These are phyloP conservation scores for Isoetes taiwanensis DNA, from an alignment of 75 land plant genomes.

Conservation along the genomic window DNA sequence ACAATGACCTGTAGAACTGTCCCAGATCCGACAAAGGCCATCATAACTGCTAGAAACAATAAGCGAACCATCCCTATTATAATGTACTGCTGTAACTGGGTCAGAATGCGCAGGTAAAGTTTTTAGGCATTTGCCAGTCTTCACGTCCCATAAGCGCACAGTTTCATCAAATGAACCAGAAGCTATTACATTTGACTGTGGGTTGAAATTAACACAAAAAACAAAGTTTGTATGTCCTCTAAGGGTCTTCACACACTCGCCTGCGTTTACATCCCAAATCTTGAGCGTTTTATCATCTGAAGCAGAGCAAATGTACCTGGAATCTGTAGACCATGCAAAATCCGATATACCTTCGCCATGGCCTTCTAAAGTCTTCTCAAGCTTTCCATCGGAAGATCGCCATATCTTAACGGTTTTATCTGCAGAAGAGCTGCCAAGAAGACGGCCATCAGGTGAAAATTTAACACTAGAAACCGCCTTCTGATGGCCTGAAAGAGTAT, in stretches of 20 bases:
- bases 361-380: slow-evolving; percentile 34
- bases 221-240: slow-evolving; percentile 75
- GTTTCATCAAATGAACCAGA: slow-evolving; percentile 90
- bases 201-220: slow-evolving; percentile 89
- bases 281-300: slow-evolving; percentile 85
- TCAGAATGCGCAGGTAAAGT: slow-evolving; percentile 75
- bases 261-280: slow-evolving; percentile 56
- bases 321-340: slow-evolving; percentile 71
- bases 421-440: slow-evolving; percentile 70
- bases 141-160: slow-evolving; percentile 84
- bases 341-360: slow-evolving; percentile 82
- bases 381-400: slow-evolving; percentile 13
- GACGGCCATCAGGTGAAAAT: slow-evolving; percentile 66
- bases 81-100: slow-evolving; percentile 77
- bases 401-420: slow-evolving; percentile 63
- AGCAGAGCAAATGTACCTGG: slow-evolving; percentile 62
- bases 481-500: slow-evolving; percentile 53
- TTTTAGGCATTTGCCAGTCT: slow-evolving; percentile 63
- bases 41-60: slow-evolving; percentile 89
- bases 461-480: slow-evolving; percentile 72
- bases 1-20: slow-evolving; percentile 58
- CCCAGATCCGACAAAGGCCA: slow-evolving; percentile 89
- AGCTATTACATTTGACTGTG: slow-evolving; percentile 61
- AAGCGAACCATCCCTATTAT: slow-evolving; percentile 59
- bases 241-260: slow-evolving; percentile 59